phyloP scores from a whole-genome alignment of 805 yeast genomes.

The Wickerhamomyces bovis region DNA sequence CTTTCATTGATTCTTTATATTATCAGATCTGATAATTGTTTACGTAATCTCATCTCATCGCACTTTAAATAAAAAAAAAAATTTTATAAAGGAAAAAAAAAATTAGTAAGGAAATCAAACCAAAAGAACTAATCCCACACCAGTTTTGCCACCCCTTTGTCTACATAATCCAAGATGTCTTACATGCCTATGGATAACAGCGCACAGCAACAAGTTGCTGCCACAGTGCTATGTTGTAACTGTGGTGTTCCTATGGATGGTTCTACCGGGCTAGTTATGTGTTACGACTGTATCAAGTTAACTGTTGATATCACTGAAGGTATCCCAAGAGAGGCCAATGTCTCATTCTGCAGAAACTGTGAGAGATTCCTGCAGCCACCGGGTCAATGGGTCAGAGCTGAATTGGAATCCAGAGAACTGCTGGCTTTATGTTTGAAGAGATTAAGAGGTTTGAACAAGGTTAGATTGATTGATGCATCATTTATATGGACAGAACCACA shows the following conservation, averaged over 20 bases:
- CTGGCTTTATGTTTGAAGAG: constrained; percentile 86
- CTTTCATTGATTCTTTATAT: too few relatives aligned
- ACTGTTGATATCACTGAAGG: constrained; percentile 93
- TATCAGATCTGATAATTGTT: background rate
- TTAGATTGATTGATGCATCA: constrained; percentile 85
- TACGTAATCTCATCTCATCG: background rate
- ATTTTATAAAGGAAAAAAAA: background rate
- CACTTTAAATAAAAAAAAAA: background rate
- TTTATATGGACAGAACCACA: constrained; percentile 99
- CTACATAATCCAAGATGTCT: constrained; percentile 22
- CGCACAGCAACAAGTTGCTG: constrained; percentile 36
- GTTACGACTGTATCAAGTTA: constrained; percentile 93
- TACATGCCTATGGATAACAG: constrained; percentile 31
- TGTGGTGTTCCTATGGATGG: constrained; percentile 99
- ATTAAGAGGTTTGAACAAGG: constrained; percentile 80
- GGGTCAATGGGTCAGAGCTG: constrained; percentile 85
- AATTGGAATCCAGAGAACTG: constrained; percentile 86
- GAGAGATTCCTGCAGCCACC: constrained; percentile 96
- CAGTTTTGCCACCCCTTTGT: background rate
- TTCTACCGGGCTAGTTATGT: constrained; percentile 87
- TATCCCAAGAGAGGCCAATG: constrained; percentile 87
- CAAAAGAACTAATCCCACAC: background rate
- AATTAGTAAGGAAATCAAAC: background rate
- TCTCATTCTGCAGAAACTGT: constrained; percentile 95
- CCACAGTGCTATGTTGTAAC: constrained; percentile 94